phyloP scores from a whole-genome alignment of 306 rosid species.

The Gillenia trifoliata region DNA sequence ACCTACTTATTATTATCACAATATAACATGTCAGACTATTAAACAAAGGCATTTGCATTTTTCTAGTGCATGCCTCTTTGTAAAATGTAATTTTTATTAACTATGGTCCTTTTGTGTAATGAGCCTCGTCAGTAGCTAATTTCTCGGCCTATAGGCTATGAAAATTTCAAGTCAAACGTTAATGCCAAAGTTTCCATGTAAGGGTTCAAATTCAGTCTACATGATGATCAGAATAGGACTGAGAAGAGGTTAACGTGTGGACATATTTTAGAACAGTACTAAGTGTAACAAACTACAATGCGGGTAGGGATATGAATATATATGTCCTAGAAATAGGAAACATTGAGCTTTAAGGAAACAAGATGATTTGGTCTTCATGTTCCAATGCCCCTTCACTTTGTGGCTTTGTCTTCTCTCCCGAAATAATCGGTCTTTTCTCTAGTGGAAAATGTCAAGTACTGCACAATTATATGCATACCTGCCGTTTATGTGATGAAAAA shows the following conservation, averaged over 20 bases:
- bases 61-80: neutral
- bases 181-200: neutral
- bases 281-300: conserved; percentile 13
- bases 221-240: neutral
- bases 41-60: no score
- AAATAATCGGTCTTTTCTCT: neutral
- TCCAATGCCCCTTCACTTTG: conserved; percentile 21
- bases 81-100: no score
- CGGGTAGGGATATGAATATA: conserved; percentile 21
- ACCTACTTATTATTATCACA: neutral
- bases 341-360: conserved; percentile 44
- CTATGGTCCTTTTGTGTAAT: neutral
- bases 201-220: neutral
- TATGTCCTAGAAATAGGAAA: conserved; percentile 34
- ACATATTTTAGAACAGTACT: neutral
- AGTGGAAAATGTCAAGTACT: neutral
- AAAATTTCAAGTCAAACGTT: neutral
- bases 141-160: no score
- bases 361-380: conserved; percentile 32
- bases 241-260: neutral
- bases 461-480: neutral
- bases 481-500: neutral
- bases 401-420: conserved; percentile 33
- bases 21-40: neutral
- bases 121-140: no score